Percentiles rank a stretch among this genome's conserved stretches.
Conservation (phyloP, 2,329 filamentous ascomycete species). For the Lasiodiplodia citricola region DNA sequence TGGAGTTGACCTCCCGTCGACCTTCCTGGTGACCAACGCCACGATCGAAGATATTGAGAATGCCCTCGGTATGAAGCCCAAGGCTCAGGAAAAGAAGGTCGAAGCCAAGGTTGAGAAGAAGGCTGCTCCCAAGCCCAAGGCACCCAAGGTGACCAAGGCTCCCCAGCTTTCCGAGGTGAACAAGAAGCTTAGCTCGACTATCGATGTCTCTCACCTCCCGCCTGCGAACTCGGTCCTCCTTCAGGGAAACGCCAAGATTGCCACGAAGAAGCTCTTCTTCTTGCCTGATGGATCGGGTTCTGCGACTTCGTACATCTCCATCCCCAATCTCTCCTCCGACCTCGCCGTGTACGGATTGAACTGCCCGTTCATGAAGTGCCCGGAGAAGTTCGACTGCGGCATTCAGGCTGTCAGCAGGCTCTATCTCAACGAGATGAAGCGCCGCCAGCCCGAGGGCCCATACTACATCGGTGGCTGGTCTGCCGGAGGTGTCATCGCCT, state of each 20-base stretch:
- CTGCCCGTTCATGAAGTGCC: constrained; percentile 73
- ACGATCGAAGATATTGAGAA: constrained; percentile 70
- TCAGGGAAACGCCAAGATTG: constrained; percentile 62
- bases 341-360: constrained; percentile 63
- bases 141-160: constrained; percentile 25
- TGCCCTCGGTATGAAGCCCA: constrained; percentile 62
- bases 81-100: constrained; percentile 41
- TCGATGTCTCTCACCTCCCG: constrained; percentile 52
- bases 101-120: constrained; percentile 40
- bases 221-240: constrained; percentile 62
- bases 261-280: constrained; percentile 61
- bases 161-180: constrained; percentile 56
- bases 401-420: constrained; percentile 69
- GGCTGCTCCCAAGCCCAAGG: constrained; percentile 33
- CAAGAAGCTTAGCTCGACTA: constrained; percentile 47
- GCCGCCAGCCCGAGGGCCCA: constrained; percentile 69
- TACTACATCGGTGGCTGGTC: constrained; percentile 63
- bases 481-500: constrained; percentile 61
- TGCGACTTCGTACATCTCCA: constrained; percentile 71
- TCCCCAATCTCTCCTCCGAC: constrained; percentile 59
- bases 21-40: constrained; percentile 65
- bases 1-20: constrained; percentile 55
- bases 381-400: constrained; percentile 68
- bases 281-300: constrained; percentile 61
- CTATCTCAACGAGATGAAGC: constrained; percentile 72